A percentile compares a stretch with the other conserved stretches of the same genome.
phyloP scores from a whole-genome alignment of 2,329 filamentous ascomycete species.

The Epichloe uncinata region DNA sequence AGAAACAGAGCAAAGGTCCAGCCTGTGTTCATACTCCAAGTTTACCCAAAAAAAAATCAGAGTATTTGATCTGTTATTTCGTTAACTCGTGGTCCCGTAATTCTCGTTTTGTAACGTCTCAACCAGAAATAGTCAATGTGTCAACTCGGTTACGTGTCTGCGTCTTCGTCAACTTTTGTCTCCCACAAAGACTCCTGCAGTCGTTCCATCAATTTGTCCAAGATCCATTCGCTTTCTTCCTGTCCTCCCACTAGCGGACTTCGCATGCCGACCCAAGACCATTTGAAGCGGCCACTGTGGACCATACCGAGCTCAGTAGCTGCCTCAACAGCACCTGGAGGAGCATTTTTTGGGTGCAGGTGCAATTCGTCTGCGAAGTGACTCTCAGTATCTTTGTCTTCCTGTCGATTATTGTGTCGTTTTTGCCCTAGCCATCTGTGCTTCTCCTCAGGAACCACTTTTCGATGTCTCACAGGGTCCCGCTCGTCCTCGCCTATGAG shows the following conservation, averaged over 20 bases:
- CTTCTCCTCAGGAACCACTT: constrained; percentile 17
- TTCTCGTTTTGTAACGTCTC: not conserved
- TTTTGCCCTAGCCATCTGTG: constrained; percentile 7
- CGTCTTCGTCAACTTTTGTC: constrained; percentile 3
- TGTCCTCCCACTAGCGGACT: constrained; percentile 58
- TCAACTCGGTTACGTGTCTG: not conserved
- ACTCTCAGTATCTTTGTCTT: not conserved
- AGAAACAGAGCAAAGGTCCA: not conserved
- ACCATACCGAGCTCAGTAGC: constrained; percentile 13
- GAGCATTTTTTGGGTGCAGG: not conserved
- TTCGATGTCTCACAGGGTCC: constrained; percentile 36
- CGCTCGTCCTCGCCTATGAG: constrained; percentile 58
- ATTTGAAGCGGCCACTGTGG: constrained; percentile 24
- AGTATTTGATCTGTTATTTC: no score
- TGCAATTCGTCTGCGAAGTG: not conserved
- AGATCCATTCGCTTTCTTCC: constrained; percentile 60
- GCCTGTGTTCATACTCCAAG: no score
- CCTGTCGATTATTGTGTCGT: not conserved
- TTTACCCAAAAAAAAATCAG: no score
- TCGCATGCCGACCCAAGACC: constrained; percentile 61
- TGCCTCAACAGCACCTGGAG: constrained; percentile 3
- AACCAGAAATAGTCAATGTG: not conserved
- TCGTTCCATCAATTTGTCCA: constrained; percentile 47
- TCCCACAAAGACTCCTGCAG: constrained; percentile 26
- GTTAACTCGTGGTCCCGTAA: no score